These are phyloP conservation scores for Pugionium dolabratum DNA, from an alignment of 345 rosid genomes.

Conservation along the genomic window DNA sequence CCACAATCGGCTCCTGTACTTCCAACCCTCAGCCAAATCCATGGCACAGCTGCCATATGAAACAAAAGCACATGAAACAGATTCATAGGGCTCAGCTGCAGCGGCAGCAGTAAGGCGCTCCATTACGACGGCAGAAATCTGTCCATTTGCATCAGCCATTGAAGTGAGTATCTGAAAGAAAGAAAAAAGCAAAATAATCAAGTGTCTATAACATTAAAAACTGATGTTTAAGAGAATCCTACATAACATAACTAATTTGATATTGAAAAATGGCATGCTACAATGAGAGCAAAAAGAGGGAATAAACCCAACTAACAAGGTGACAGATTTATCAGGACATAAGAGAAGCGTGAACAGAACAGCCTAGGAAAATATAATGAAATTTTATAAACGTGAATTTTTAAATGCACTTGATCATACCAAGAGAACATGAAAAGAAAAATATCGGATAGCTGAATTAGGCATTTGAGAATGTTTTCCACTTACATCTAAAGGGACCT, in stretches of 20 bases:
- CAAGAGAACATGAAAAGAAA: conserved; percentile 22
- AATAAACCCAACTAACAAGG: conserved; percentile 11
- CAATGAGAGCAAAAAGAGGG: conserved; percentile 5
- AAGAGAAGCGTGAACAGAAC: conserved; percentile 10
- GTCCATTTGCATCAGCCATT: conserved; percentile 98
- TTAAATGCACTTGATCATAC: conserved; percentile 9
- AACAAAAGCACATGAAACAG: conserved; percentile 96
- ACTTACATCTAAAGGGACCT: conserved; percentile 88
- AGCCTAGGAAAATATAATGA: conserved; percentile 1
- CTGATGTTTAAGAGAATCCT: conserved; percentile 6
- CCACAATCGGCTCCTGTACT: conserved; percentile 95
- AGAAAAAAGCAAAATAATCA: conserved; percentile 20
- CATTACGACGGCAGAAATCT: conserved; percentile 82
- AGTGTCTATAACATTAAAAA: conserved; percentile 29
- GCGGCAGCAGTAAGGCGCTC: conserved; percentile 96
- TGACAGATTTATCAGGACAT: conserved; percentile 2
- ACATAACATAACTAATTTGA: not conserved
- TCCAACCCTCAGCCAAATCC: conserved; percentile 98
- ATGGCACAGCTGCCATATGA: conserved; percentile 94
- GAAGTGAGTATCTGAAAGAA: conserved; percentile 82
- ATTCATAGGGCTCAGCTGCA: conserved; percentile 96
- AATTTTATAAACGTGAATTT: not conserved
- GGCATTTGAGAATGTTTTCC: conserved; percentile 31
- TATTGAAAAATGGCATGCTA: conserved; percentile 22
- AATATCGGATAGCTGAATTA: conserved; percentile 10